These are phyloP conservation scores for Fraxinus pennsylvanica DNA, from an alignment of 257 asterid genomes.

Conservation along the genomic window DNA sequence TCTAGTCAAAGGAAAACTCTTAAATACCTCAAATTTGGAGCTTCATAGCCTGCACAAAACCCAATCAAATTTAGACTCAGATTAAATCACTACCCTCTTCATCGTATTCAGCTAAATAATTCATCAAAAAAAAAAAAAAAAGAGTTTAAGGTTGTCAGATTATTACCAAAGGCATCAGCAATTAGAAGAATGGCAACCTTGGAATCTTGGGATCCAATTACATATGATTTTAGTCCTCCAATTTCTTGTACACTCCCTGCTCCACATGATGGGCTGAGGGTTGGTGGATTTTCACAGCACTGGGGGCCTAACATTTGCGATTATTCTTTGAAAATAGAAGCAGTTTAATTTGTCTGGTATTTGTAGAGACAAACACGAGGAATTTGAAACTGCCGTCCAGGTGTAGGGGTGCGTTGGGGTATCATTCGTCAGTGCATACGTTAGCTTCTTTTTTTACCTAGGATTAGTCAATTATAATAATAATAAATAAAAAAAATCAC, in stretches of 20 bases:
- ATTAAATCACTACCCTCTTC: neutral
- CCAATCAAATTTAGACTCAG: neutral
- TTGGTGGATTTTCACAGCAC: conserved; percentile 51
- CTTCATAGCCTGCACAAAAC: conserved; percentile 58
- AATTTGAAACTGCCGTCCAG: neutral
- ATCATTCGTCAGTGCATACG: too few species aligned
- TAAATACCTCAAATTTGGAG: conserved; percentile 57
- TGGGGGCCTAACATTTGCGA: conserved; percentile 49
- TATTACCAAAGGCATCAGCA: conserved; percentile 62
- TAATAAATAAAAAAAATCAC: too few species aligned
- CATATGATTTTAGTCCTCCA: conserved; percentile 53
- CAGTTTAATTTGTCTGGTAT: neutral
- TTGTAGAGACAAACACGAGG: neutral
- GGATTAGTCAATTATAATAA: too few species aligned
- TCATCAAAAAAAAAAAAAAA: too few species aligned
- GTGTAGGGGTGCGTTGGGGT: too few species aligned
- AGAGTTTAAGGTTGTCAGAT: neutral
- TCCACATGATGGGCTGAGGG: conserved; percentile 37
- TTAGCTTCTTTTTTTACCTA: too few species aligned
- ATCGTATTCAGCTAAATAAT: neutral
- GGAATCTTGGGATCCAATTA: conserved; percentile 48
- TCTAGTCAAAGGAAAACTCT: neutral
- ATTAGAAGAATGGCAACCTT: conserved; percentile 54
- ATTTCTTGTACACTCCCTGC: conserved; percentile 45
- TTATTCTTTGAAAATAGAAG: neutral